Percentiles rank a stretch among this genome's conserved stretches.
Evolutionary conservation across 2,329 filamentous ascomycete species (phyloP).

Genomic region (Davidsoniella neocaledoniae): DNA sequence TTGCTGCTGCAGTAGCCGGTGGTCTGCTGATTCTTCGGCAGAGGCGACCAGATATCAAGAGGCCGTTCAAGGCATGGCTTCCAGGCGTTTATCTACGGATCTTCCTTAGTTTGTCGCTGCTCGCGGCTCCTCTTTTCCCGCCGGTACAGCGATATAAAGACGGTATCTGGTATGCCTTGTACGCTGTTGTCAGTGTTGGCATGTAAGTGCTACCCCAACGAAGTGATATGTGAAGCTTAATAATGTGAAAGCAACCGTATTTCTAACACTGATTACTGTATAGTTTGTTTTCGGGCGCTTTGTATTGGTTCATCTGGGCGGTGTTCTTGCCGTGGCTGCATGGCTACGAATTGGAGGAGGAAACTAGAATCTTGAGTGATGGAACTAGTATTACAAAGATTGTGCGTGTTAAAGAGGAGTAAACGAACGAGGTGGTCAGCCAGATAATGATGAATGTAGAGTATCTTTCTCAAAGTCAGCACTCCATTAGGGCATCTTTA

Average conservation of each 20-base stretch:
- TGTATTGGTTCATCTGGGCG: constrained; percentile 57
- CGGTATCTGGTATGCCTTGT: constrained; percentile 36
- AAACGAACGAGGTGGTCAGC: neutral
- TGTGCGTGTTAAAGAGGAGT: constrained; percentile 17
- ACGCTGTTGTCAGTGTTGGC: constrained; percentile 33
- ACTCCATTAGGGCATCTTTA: too few species aligned
- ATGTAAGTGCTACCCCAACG: constrained; percentile 27
- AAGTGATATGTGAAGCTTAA: neutral
- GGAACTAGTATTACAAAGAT: constrained; percentile 50
- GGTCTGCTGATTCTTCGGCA: constrained; percentile 45
- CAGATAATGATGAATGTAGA: too few species aligned
- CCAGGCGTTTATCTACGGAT: constrained; percentile 41
- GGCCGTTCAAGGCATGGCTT: constrained; percentile 50
- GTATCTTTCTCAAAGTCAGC: too few species aligned
- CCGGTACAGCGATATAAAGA: constrained; percentile 29
- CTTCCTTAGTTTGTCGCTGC: constrained; percentile 32
- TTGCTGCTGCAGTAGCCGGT: constrained; percentile 36
- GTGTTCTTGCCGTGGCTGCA: constrained; percentile 40
- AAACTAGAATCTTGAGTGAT: constrained; percentile 41
- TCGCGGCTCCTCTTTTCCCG: constrained; percentile 46
- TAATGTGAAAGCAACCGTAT: neutral
- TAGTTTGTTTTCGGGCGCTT: constrained; percentile 38
- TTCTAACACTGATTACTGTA: neutral
- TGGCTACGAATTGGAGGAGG: constrained; percentile 46
- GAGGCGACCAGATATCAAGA: constrained; percentile 38